Percentiles rank a stretch among this genome's conserved stretches.
Evolutionary conservation across 192 early-diverging fungal species (phyloP).

Genomic region (Backusella psychrophila): DNA sequence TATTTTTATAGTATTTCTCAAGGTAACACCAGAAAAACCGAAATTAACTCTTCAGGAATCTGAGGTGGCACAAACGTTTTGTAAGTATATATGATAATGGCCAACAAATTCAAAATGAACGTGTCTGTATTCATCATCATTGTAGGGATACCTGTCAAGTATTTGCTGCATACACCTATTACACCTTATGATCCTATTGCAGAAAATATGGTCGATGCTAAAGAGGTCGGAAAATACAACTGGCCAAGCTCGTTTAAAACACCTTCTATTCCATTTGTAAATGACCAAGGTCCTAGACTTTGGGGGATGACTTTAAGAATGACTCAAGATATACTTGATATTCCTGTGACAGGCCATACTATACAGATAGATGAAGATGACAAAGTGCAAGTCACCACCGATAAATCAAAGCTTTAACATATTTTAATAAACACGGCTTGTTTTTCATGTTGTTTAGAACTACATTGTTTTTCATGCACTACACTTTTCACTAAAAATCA

Average conservation of each 20-base stretch:
- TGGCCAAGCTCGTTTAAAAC: not conserved
- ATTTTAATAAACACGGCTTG: not conserved
- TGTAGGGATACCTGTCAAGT: conserved; percentile 11
- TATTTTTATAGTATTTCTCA: conserved; percentile 18
- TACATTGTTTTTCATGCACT: too few relatives aligned
- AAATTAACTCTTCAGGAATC: conserved; percentile 14
- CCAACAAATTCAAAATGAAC: not conserved
- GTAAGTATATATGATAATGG: not conserved
- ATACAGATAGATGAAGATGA: not conserved
- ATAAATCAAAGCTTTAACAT: not conserved
- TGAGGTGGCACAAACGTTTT: conserved; percentile 20
- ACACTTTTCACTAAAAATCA: too few relatives aligned
- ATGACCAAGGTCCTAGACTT: not conserved
- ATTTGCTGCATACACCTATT: not conserved
- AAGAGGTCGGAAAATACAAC: not conserved
- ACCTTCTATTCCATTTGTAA: not conserved
- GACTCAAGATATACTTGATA: conserved; percentile 22
- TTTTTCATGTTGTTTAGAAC: too few relatives aligned
- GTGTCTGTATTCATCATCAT: not conserved
- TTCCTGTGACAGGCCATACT: conserved; percentile 5
- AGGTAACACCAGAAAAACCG: conserved; percentile 22
- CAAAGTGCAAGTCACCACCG: not conserved
- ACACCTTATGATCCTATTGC: not conserved
- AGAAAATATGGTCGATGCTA: not conserved
- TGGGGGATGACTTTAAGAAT: conserved; percentile 35